Percentiles rank a stretch among this genome's conserved stretches.
Conservation (phyloP, 148 eudicot species). For the Rhododendron molle region DNA sequence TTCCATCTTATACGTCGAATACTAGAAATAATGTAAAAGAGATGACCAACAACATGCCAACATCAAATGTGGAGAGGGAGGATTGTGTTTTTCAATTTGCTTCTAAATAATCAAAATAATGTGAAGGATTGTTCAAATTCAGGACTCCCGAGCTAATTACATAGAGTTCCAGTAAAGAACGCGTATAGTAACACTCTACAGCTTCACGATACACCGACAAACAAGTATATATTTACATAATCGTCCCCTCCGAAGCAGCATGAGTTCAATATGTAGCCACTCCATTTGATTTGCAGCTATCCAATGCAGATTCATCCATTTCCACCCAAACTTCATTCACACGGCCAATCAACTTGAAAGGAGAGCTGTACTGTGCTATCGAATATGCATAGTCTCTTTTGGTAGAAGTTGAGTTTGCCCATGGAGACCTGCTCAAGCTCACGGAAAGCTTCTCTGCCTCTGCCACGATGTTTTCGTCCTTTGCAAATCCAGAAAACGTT, state of each 20-base stretch:
- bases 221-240: background rate
- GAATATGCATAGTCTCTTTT: conserved; percentile 61
- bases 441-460: conserved; percentile 65
- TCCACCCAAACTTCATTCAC: conserved; percentile 81
- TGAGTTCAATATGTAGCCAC: conserved; percentile 34
- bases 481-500: conserved; percentile 72
- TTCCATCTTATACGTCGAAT: no score
- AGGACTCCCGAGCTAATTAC: background rate
- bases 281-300: conserved; percentile 39
- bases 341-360: conserved; percentile 49
- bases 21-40: no score
- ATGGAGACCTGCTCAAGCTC: conserved; percentile 67
- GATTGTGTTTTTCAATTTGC: no score
- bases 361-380: conserved; percentile 74
- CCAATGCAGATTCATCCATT: conserved; percentile 36
- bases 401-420: conserved; percentile 58
- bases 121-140: background rate
- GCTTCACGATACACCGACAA: no score
- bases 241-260: background rate
- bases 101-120: no score
- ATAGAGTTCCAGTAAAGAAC: background rate
- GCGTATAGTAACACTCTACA: background rate
- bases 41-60: no score
- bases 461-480: conserved; percentile 50
- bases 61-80: no score